These are phyloP conservation scores for Dentiscutata heterogama DNA, from an alignment of 371 early-diverging fungal species.

Conservation along the genomic window DNA sequence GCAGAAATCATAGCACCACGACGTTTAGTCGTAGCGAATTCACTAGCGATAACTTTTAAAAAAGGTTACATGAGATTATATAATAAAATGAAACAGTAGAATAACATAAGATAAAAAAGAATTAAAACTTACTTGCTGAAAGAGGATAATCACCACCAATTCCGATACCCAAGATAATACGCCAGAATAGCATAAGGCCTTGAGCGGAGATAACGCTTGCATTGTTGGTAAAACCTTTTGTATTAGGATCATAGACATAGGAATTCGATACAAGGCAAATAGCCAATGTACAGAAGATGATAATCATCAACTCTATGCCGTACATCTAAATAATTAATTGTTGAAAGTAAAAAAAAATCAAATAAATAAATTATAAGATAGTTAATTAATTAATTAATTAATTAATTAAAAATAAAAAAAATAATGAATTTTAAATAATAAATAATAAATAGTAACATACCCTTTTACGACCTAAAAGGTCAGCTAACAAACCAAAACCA, in stretches of 20 bases:
- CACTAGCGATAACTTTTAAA: constrained; percentile 76
- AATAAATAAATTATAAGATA: not conserved
- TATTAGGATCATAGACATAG: constrained; percentile 79
- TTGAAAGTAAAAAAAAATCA: not conserved
- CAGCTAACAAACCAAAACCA: constrained; percentile 77
- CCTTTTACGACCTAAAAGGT: constrained; percentile 81
- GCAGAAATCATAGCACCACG: constrained; percentile 79
- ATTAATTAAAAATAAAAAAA: not conserved
- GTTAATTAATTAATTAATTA: no score
- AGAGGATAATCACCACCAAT: constrained; percentile 90
- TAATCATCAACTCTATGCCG: constrained; percentile 87
- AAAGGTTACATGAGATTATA: not conserved
- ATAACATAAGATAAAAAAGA: not conserved
- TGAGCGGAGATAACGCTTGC: constrained; percentile 53
- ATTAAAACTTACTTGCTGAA: constrained; percentile 63
- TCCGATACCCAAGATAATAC: constrained; percentile 85
- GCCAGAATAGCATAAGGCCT: constrained; percentile 83
- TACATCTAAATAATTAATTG: constrained; percentile 63
- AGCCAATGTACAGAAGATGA: constrained; percentile 74
- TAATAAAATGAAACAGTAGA: no score
- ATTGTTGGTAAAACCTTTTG: constrained; percentile 63
- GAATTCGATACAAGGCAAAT: constrained; percentile 66
- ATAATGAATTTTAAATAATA: not conserved
- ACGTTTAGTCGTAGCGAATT: constrained; percentile 80
- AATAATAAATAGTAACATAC: constrained; percentile 33